phyloP scores from a whole-genome alignment of 495 filamentous ascomycete genomes.

The Ramalina peruviana region DNA sequence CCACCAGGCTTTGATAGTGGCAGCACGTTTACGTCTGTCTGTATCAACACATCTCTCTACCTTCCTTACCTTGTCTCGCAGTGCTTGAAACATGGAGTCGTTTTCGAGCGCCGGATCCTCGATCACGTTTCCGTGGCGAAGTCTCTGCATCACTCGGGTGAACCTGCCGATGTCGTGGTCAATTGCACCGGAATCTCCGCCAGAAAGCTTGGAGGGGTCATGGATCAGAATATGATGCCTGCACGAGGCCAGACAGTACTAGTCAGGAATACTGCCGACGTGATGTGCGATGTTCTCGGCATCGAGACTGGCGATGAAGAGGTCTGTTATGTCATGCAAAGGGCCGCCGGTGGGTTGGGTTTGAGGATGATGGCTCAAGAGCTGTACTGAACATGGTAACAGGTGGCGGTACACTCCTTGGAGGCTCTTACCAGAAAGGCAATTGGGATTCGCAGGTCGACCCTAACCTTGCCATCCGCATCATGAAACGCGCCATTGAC shows the following conservation, averaged over 20 bases:
- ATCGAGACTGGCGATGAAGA: conserved; percentile 74
- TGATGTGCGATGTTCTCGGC: conserved; percentile 57
- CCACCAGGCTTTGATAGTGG: conserved; percentile 49
- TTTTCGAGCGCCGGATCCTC: conserved; percentile 45
- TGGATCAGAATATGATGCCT: conserved; percentile 60
- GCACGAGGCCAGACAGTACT: conserved; percentile 78
- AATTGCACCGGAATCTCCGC: conserved; percentile 80
- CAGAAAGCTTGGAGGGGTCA: conserved; percentile 64
- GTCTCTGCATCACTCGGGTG: conserved; percentile 44
- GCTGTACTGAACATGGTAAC: background rate
- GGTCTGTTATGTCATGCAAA: conserved; percentile 75
- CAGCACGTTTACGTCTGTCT: conserved; percentile 65
- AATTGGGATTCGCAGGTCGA: conserved; percentile 77
- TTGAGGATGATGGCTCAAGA: background rate
- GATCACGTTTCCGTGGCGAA: conserved; percentile 62
- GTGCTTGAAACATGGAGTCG: conserved; percentile 55
- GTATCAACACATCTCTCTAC: conserved; percentile 83
- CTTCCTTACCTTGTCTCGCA: conserved; percentile 70
- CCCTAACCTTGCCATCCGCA: conserved; percentile 63
- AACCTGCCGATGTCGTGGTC: conserved; percentile 55
- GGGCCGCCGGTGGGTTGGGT: conserved; percentile 47
- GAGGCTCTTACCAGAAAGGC: conserved; percentile 72
- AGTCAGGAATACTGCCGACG: conserved; percentile 66
- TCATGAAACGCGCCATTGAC: conserved; percentile 75
- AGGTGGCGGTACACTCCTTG: conserved; percentile 65